A percentile compares a stretch with the other conserved stretches of the same genome.
Evolutionary conservation across 2,329 filamentous ascomycete genomes (phyloP).

Genomic region (Colletotrichum eremochloae): DNA sequence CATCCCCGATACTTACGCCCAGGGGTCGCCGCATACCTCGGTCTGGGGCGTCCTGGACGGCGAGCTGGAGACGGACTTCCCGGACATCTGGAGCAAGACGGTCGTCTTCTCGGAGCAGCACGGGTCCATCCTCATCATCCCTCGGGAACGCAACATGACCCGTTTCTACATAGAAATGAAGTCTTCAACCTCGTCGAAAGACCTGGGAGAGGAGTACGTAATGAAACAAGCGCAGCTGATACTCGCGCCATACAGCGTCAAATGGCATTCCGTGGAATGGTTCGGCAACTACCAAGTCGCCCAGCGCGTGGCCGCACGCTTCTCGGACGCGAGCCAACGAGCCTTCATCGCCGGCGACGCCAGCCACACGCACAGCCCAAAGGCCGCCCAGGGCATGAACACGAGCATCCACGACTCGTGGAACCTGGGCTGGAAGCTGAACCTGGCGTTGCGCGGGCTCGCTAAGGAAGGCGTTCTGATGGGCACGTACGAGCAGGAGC

Average conservation of each 20-base stretch:
- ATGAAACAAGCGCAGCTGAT: conserved; percentile 65
- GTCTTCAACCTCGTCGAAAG: conserved; percentile 55
- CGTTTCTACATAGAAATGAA: conserved; percentile 56
- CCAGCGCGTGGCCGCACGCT: conserved; percentile 77
- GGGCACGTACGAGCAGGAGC: conserved; percentile 64
- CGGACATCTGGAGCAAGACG: conserved; percentile 71
- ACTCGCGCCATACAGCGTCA: conserved; percentile 57
- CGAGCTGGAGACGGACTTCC: conserved; percentile 70
- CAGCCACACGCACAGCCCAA: conserved; percentile 79
- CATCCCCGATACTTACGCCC: conserved; percentile 57
- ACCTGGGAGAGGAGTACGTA: conserved; percentile 68
- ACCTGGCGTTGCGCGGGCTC: conserved; percentile 66
- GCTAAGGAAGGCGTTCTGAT: conserved; percentile 62
- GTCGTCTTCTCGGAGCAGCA: conserved; percentile 65
- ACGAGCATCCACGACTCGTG: conserved; percentile 71
- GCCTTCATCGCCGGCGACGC: conserved; percentile 77
- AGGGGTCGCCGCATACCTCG: conserved; percentile 54
- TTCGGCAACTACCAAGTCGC: conserved; percentile 80
- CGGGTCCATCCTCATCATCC: conserved; percentile 71
- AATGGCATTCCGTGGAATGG: conserved; percentile 74
- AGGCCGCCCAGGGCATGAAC: conserved; percentile 79
- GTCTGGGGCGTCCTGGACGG: conserved; percentile 71
- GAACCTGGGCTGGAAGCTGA: conserved; percentile 69
- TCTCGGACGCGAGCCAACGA: conserved; percentile 70
- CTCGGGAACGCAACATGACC: conserved; percentile 70